Evolutionary conservation across 225 moss, liverwort and hornwort species (phyloP).

Genomic region (Lunularia cruciata): DNA sequence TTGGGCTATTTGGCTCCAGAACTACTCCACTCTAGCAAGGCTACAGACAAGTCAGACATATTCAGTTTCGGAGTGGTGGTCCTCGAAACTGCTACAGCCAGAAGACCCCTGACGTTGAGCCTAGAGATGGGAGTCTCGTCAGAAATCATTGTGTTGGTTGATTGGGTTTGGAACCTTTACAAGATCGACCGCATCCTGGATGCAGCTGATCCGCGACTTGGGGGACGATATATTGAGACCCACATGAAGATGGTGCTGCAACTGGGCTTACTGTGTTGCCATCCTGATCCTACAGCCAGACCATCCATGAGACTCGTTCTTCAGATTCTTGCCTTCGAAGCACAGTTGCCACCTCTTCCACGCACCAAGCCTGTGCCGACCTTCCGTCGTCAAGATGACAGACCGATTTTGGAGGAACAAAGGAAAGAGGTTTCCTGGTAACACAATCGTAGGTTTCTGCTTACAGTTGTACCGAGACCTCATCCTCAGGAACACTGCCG

Average conservation of each 20-base stretch:
- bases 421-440: no score
- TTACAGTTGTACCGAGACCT: no score
- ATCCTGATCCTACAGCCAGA: conserved; percentile 41
- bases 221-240: conserved; percentile 15
- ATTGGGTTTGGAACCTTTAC: conserved; percentile 36
- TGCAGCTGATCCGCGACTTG: conserved; percentile 33
- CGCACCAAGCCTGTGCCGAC: conserved; percentile 33
- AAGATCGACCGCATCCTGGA: conserved; percentile 23
- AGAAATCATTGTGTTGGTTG: conserved; percentile 23
- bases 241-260: conserved; percentile 39
- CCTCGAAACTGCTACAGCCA: conserved; percentile 29
- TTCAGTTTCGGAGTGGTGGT: conserved; percentile 42
- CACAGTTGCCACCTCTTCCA: conserved; percentile 28
- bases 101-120: conserved; percentile 22
- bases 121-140: background rate
- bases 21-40: conserved; percentile 25
- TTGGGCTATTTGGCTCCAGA: conserved; percentile 39
- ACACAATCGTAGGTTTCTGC: no score
- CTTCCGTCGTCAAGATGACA: conserved; percentile 17
- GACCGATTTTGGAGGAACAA: conserved; percentile 8
- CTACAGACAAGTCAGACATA: conserved; percentile 44
- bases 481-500: no score
- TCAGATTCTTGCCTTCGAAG: conserved; percentile 28
- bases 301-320: conserved; percentile 46
- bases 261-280: conserved; percentile 49